A percentile compares a stretch with the other conserved stretches of the same genome.
These are phyloP conservation scores for Platanthera guangdongensis DNA, from an alignment of 106 monocot genomes.

Conservation along the genomic window DNA sequence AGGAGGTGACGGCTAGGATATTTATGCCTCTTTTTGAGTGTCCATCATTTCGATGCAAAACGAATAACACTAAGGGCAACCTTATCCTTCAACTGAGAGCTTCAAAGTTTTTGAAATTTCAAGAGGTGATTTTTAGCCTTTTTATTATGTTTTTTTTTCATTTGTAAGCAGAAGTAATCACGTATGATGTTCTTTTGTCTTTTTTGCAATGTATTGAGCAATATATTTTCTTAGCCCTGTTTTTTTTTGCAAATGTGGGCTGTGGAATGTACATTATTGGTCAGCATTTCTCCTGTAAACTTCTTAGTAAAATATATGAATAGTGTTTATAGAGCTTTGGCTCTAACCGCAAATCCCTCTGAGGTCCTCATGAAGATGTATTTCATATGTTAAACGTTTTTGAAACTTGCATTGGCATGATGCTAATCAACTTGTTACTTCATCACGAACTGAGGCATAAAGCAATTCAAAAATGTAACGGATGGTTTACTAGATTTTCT, in stretches of 20 bases:
- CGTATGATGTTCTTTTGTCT: neutral
- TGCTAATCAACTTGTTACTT: neutral
- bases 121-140: constrained; percentile 62
- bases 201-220: neutral
- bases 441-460: neutral
- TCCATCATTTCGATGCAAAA: constrained; percentile 74
- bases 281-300: neutral
- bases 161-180: neutral
- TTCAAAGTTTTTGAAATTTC: constrained; percentile 95
- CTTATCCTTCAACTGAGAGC: constrained; percentile 96
- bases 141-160: neutral
- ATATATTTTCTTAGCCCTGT: neutral
- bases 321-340: neutral
- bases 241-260: neutral
- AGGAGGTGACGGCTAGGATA: constrained; percentile 96
- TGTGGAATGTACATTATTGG: neutral
- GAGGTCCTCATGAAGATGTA: neutral
- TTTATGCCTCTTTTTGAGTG: constrained; percentile 95
- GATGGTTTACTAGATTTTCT: neutral
- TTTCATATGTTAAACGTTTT: neutral
- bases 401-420: neutral
- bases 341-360: neutral
- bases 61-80: constrained; percentile 86
- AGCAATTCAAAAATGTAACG: neutral
- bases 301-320: neutral